Conservation (phyloP, 345 rosid species). For the Moricandia moricandioides region DNA sequence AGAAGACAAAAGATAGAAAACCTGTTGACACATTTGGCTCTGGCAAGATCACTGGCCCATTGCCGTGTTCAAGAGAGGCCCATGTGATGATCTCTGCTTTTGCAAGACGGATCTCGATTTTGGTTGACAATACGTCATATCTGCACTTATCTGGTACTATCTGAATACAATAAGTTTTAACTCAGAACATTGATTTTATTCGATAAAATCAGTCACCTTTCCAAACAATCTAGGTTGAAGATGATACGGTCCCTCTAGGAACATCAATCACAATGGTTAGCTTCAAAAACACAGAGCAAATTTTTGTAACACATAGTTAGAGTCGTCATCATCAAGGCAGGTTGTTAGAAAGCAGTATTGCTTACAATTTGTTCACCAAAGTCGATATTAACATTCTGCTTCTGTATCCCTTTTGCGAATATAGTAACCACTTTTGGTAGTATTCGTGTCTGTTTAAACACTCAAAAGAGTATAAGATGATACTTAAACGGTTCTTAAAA, state of each 20-base stretch:
- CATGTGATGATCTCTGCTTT: constrained; percentile 76
- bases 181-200: not conserved
- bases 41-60: constrained; percentile 43
- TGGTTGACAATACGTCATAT: constrained; percentile 64
- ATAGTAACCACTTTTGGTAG: no score
- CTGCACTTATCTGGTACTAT: constrained; percentile 72
- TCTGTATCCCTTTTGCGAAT: no score
- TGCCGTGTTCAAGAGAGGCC: constrained; percentile 73
- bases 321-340: no score
- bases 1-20: not conserved
- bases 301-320: not conserved
- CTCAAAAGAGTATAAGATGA: no score
- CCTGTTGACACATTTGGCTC: constrained; percentile 25
- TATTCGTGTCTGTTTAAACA: no score
- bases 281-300: constrained; percentile 8
- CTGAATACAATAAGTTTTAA: constrained; percentile 43
- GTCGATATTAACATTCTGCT: no score
- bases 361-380: no score
- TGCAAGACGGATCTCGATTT: constrained; percentile 77
- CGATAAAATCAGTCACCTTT: constrained; percentile 48
- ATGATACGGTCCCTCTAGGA: constrained; percentile 64
- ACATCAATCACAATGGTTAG: constrained; percentile 39
- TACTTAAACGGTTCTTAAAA: no score
- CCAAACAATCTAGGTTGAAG: constrained; percentile 87
- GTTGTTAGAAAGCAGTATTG: no score